Evolutionary conservation across 2,329 filamentous ascomycete species (phyloP), one percentile per base, ranked within the genome.

Genomic region (Exophiala oligosperma): DNA sequence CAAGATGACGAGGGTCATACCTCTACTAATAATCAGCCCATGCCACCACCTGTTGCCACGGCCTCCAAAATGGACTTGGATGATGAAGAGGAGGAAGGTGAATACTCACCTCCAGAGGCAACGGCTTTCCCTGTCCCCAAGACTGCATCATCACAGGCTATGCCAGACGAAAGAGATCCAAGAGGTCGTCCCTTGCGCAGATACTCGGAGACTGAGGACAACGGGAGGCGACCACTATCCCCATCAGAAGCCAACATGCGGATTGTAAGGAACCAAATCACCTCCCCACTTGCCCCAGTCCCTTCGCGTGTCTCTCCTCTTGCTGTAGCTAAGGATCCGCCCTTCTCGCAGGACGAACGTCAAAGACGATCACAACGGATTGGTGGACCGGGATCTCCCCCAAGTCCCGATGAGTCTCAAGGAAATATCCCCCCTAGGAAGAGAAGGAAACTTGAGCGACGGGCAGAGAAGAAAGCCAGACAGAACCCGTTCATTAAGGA

Each of bases 271-370:
- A 87, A 86, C 66, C 88, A 92, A 70, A 87, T 92, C 67, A 83
- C 86, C 51, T 87, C 86, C 37, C 88, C 88, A 43, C 76, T 88
- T 69, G 90, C 90, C 52, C 89, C 90, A 26, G 89, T 90, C 68
- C 89, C 90, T 53, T 85, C 86, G 49, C 87, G 90, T 69, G 85
- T 85, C 24, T 84, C 83, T 26, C 81, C 82, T 48, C 72, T 85
- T 60, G 79, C 82, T 56, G 75, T 78, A 46, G 71, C 79, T 55
- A 84, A 83, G 69, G 73, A 76, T 53, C 74, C 80, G 60, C 72
- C 75, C 50, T 68, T 81, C 64, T 84, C 63, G 80, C 88, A 71
- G 77, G 81, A 63, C 70, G 87, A 74, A 76, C 82, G 66, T 73
- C 76, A 69, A 44, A 71, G 75, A 24, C 70, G 70, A 54, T 66